Evolutionary conservation across 257 asterid genomes (phyloP), one percentile per base, ranked within the genome.

Genomic region (Solanum corneliomulleri): DNA sequence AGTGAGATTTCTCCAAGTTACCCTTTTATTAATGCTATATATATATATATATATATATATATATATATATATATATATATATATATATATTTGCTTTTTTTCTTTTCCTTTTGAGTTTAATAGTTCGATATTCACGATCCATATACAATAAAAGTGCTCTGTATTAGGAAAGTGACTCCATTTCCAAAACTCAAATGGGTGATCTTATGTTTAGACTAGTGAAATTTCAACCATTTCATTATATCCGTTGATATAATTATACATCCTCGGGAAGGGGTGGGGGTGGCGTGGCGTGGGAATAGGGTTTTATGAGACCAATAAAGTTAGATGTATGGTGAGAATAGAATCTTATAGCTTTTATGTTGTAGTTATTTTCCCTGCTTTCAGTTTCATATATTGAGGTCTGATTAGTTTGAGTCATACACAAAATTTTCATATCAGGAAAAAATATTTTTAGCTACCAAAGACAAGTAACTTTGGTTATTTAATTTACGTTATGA

Each of bases 401-500:
- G 2, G 5, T 6, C 2, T 1, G 10, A 27, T 15, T 66, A 25
- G 3, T 27, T 66, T 0, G 16, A 64, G 14, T 64, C 7, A 2
- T 0, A 1, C 12, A 12, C 2, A 4, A n/a, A n/a, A 11, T 2
- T 0, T 11, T 25, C 1, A 5, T 15, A 5, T 66, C 7, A 0
- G 7, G 3, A 0, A 9, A 25, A 66, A 25, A 27, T 5, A 3
- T 3, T 66, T 1, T 7, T 64, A 49, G 14, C 8, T 4, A 49
- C 0, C 1, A 64, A 64, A 64, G 18, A 2, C 2, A 4, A 64
- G 2, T 25, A 1, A 11, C 2, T 5, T 8, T 66, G 9, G 0
- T 72, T 5, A 7, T 35, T 72, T 35, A 9, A 20, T 9, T 18
- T 70, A 2, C 2, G 1, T 35, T 18, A 7, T 35, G 23, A 35